These are phyloP conservation scores for Colletotrichum truncatum DNA, from an alignment of 2,329 filamentous ascomycete genomes.

Conservation along the genomic window DNA sequence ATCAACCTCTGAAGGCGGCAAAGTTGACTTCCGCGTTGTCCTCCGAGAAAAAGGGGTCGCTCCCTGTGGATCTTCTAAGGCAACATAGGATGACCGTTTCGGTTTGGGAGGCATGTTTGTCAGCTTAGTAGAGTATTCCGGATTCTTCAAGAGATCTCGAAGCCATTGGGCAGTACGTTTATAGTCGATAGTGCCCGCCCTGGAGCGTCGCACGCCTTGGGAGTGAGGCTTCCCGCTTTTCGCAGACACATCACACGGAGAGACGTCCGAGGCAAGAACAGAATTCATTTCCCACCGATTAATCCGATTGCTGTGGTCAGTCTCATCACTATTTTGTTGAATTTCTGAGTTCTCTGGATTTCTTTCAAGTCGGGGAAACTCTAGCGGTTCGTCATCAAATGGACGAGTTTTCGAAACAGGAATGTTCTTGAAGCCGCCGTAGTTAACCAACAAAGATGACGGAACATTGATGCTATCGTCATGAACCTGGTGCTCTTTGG, in stretches of 20 bases:
- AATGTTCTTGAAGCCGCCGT: background rate
- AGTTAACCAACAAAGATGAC: background rate
- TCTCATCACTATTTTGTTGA: conserved; percentile 7
- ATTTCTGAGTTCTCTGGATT: conserved; percentile 22
- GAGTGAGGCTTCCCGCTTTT: background rate
- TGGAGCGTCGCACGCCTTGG: conserved; percentile 36
- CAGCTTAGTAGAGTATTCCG: conserved; percentile 37
- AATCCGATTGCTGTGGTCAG: background rate
- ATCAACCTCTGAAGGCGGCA: conserved; percentile 29
- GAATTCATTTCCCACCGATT: background rate
- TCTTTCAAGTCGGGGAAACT: conserved; percentile 22
- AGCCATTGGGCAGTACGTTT: conserved; percentile 45
- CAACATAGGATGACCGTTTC: background rate
- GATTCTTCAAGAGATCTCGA: conserved; percentile 39
- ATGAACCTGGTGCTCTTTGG: conserved; percentile 1
- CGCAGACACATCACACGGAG: background rate
- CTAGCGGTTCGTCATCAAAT: conserved; percentile 11
- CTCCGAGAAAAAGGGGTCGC: conserved; percentile 4
- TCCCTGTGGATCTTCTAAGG: background rate
- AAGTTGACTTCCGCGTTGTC: conserved; percentile 26
- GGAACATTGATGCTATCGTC: background rate
- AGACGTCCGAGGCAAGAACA: conserved; percentile 10
- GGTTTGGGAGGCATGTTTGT: conserved; percentile 36
- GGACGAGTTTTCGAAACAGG: conserved; percentile 18
- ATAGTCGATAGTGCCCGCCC: conserved; percentile 41